phyloP scores from a whole-genome alignment of 495 filamentous ascomycete genomes.

The Amphirosellinia nigrospora region DNA sequence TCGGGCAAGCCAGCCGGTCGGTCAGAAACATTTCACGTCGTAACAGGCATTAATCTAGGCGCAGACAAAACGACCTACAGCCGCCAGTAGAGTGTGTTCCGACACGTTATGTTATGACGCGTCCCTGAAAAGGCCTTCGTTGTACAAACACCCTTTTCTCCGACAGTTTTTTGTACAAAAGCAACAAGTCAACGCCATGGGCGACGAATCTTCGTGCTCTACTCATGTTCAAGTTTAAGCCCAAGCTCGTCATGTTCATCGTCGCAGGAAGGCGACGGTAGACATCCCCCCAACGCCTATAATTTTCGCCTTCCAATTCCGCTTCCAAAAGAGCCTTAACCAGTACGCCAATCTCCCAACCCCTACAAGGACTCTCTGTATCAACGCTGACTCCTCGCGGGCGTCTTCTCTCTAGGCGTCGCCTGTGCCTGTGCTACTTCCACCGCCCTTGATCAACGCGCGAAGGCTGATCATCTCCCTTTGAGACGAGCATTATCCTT shows the following conservation, averaged over 20 bases:
- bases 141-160: neutral
- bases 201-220: neutral
- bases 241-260: neutral
- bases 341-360: conserved; percentile 35
- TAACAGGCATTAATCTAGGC: conserved; percentile 2
- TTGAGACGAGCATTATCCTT: conserved; percentile 74
- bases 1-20: neutral
- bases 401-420: conserved; percentile 41
- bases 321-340: conserved; percentile 30
- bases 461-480: conserved; percentile 59
- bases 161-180: conserved; percentile 5
- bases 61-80: neutral
- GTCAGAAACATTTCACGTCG: conserved; percentile 7
- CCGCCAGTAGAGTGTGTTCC: neutral
- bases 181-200: neutral
- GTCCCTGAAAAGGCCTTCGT: neutral
- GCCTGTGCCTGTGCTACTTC: conserved; percentile 15
- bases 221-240: neutral
- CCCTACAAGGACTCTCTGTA: conserved; percentile 17
- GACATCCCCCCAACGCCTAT: conserved; percentile 10
- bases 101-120: neutral
- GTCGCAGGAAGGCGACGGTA: conserved; percentile 9
- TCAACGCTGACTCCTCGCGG: conserved; percentile 22
- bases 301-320: conserved; percentile 18
- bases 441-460: conserved; percentile 50